Evolutionary conservation across 106 monocot genomes (phyloP).

Genomic region (Dioscorea zingiberensis): DNA sequence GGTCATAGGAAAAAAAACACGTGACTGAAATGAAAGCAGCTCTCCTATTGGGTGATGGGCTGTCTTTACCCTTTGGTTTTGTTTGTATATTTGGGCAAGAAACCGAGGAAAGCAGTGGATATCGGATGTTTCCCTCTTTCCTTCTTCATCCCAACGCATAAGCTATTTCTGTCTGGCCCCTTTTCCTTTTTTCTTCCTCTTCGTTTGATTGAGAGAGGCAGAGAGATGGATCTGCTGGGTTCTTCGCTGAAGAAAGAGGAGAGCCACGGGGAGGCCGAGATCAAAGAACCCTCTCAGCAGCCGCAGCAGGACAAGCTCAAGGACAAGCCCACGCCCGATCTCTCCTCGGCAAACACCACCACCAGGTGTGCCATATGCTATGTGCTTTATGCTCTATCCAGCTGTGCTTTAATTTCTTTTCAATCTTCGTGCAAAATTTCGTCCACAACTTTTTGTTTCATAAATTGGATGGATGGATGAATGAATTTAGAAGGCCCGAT

Average conservation of each 20-base stretch:
- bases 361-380: background rate
- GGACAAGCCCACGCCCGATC: background rate
- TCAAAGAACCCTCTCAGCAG: background rate
- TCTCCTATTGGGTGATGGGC: background rate
- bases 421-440: background rate
- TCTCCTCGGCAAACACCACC: background rate
- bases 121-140: background rate
- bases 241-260: background rate
- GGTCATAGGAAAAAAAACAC: background rate
- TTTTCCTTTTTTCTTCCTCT: background rate
- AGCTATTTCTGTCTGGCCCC: no score
- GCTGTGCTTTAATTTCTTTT: background rate
- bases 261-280: background rate
- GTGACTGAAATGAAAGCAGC: background rate
- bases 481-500: no score
- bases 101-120: background rate
- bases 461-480: no score
- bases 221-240: background rate
- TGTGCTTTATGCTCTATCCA: background rate
- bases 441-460: background rate
- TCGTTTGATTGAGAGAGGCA: background rate
- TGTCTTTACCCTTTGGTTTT: background rate
- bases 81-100: background rate
- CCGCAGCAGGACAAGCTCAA: background rate
- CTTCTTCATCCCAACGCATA: background rate